Evolutionary conservation across 768 basidiomycete genomes (phyloP), one percentile per base, ranked within the genome.

Genomic region (Russula abietina): DNA sequence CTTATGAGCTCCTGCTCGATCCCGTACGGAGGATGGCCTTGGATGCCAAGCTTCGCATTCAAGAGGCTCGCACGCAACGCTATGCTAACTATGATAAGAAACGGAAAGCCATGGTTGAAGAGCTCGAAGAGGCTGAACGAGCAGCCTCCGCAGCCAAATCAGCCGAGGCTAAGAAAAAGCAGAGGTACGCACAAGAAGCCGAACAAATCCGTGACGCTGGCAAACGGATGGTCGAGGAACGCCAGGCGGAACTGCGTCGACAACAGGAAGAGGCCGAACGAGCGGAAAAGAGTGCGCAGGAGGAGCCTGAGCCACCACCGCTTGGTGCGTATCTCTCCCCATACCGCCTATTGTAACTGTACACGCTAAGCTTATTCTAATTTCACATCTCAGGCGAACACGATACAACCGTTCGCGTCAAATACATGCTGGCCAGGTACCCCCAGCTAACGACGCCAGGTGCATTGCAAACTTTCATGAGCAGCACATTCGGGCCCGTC

Each of bases 1-100:
- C 91, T 0, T 88, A 90, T 68, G 86, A 91, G 71, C 78, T 91
- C 2, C 77, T 93, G 7, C 85, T 92, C 60, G 91, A 93, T 68
- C 91, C 91, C 4, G 74, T 89, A 36, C 83, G 87, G 41, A 83
- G 89, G 22, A 78, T 91, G 46, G 90, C 88, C 0, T 77, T 93
- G 58, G 89, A 93, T 70, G 88, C 89, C 2, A 89, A 88, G 69
- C 74, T 88, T n/a, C 85, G 87, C 46, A 72, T 87, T 2, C 84
- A 86, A 61, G 79, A 82, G 45, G 89, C 90, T 0, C 81, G 83
- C 38, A 81, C 83, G 45, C 82, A 85, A 46, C 82, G 90, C n/a
- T 90, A 83, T 67, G 80, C 88, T 24, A 70, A 79, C 3, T 89
- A 82, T 68, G 88, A 91, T 67, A 78, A 73, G 61, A 93, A 93